Evolutionary conservation across 2,329 filamentous ascomycete genomes (phyloP).

Genomic region (Diplodia intermedia): DNA sequence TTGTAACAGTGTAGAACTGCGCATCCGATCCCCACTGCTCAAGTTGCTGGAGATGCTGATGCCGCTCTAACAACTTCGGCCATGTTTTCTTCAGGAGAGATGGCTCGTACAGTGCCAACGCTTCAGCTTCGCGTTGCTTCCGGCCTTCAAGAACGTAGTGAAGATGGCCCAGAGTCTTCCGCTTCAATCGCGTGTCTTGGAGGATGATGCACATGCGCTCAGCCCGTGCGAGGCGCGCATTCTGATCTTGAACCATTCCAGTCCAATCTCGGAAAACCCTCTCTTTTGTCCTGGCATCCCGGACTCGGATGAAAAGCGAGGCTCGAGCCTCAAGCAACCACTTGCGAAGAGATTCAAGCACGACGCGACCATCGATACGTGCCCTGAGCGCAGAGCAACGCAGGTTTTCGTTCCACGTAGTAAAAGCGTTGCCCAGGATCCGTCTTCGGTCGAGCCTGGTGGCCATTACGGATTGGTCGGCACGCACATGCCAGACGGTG

Average conservation of each 20-base stretch:
- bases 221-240: slow-evolving; percentile 41
- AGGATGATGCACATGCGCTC: slow-evolving; percentile 43
- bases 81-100: slow-evolving; percentile 50
- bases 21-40: slow-evolving; percentile 63
- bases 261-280: slow-evolving; percentile 41
- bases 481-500: slow-evolving; percentile 57
- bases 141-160: slow-evolving; percentile 40
- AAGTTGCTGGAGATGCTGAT: slow-evolving; percentile 55
- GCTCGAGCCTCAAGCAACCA: slow-evolving; percentile 63
- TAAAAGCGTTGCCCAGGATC: slow-evolving; percentile 64
- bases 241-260: slow-evolving; percentile 40
- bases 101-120: slow-evolving; percentile 52
- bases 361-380: slow-evolving; percentile 63
- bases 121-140: slow-evolving; percentile 45
- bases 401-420: slow-evolving; percentile 67
- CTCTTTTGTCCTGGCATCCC: slow-evolving; percentile 42
- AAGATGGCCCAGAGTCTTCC: slow-evolving; percentile 37
- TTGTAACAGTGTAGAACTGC: slow-evolving; percentile 63
- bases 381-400: slow-evolving; percentile 60
- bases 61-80: slow-evolving; percentile 45
- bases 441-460: slow-evolving; percentile 58
- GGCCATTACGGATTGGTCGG: slow-evolving; percentile 55
- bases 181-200: slow-evolving; percentile 40
- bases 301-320: slow-evolving; percentile 50
- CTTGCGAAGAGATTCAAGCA: slow-evolving; percentile 64